Evolutionary conservation across 306 rosid genomes (phyloP).

Genomic region (Prunus campanulata): DNA sequence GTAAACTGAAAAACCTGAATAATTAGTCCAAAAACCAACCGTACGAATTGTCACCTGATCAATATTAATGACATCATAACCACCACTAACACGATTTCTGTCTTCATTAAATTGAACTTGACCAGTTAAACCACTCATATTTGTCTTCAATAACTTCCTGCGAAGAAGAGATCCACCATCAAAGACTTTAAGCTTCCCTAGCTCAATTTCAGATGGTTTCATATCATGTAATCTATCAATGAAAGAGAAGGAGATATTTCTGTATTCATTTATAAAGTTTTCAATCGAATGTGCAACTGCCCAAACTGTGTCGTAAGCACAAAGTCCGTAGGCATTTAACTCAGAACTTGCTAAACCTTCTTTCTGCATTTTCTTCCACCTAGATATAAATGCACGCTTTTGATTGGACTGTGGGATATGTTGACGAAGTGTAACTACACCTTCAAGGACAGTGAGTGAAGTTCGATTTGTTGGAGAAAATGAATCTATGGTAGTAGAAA

Average conservation of each 20-base stretch:
- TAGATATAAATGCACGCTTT: slow-evolving; percentile 50
- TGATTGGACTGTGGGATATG: slow-evolving; percentile 59
- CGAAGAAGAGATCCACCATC: slow-evolving; percentile 63
- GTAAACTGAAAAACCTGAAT: slow-evolving; percentile 64
- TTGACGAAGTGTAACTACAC: slow-evolving; percentile 79
- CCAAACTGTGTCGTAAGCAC: slow-evolving; percentile 87
- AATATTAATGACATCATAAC: slow-evolving; percentile 79
- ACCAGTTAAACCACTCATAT: slow-evolving; percentile 82
- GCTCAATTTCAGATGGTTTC: slow-evolving; percentile 40
- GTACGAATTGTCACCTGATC: slow-evolving; percentile 35
- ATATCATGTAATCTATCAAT: slow-evolving; percentile 27
- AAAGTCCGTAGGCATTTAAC: slow-evolving; percentile 62
- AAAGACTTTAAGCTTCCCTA: slow-evolving; percentile 66
- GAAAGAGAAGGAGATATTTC: slow-evolving; percentile 54
- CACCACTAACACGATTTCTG: slow-evolving; percentile 50
- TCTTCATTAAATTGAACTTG: slow-evolving; percentile 48
- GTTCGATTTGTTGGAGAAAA: slow-evolving; percentile 37
- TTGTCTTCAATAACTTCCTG: slow-evolving; percentile 43
- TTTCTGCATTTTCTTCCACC: slow-evolving; percentile 53
- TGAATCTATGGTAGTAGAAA: slow-evolving; percentile 73
- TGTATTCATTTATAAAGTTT: slow-evolving; percentile 38
- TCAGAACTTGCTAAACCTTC: slow-evolving; percentile 40
- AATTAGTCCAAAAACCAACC: slow-evolving; percentile 79
- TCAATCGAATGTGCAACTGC: slow-evolving; percentile 65
- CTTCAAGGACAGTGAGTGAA: slow-evolving; percentile 51